Percentiles rank a stretch among this genome's conserved stretches.
Conservation (phyloP, 2,329 filamentous ascomycete genomes). For the Trichoderma sp. region DNA sequence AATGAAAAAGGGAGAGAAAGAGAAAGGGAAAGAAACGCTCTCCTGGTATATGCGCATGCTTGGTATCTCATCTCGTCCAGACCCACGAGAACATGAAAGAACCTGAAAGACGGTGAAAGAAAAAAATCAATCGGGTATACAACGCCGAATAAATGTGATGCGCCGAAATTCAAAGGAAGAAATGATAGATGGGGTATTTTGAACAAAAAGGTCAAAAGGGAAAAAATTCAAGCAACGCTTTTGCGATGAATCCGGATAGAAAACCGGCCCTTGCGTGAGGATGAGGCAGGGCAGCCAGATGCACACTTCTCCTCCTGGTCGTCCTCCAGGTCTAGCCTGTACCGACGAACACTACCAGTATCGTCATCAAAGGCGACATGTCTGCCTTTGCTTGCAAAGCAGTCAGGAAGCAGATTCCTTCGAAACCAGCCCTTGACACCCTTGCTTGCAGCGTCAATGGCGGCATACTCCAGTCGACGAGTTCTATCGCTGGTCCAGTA, state of each 20-base stretch:
- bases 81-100: slow-evolving; percentile 7
- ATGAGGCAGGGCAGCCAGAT: neutral
- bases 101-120: neutral
- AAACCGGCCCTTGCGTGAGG: slow-evolving; percentile 29
- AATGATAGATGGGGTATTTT: slow-evolving; percentile 9
- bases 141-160: slow-evolving; percentile 34
- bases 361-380: slow-evolving; percentile 60
- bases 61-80: slow-evolving; percentile 10
- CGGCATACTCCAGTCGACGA: slow-evolving; percentile 61
- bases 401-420: slow-evolving; percentile 57
- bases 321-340: slow-evolving; percentile 56
- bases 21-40: neutral
- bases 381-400: slow-evolving; percentile 52
- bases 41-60: slow-evolving; percentile 11
- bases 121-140: slow-evolving; percentile 31
- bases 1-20: neutral
- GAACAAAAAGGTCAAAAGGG: neutral
- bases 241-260: slow-evolving; percentile 31
- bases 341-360: slow-evolving; percentile 60
- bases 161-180: slow-evolving; percentile 26
- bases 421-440: slow-evolving; percentile 61
- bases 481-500: slow-evolving; percentile 67
- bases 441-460: slow-evolving; percentile 60
- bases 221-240: slow-evolving; percentile 22
- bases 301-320: slow-evolving; percentile 33